These are phyloP conservation scores for Coprinopsis strossmayeri DNA, from an alignment of 768 basidiomycete species.

Conservation along the genomic window DNA sequence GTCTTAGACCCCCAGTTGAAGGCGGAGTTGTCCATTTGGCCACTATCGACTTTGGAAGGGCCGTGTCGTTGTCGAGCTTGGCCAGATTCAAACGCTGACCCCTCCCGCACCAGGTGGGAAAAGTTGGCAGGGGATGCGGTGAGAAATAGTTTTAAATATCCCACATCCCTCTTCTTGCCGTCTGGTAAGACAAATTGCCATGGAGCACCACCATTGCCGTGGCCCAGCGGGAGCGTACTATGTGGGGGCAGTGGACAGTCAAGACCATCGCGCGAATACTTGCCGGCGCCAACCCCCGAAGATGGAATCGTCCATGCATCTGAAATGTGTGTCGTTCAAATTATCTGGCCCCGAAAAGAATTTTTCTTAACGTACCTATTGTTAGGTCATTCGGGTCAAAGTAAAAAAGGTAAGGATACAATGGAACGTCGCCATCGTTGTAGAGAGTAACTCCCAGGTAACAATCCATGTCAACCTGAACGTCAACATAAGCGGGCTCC, in stretches of 20 bases:
- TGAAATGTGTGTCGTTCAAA: too few species aligned
- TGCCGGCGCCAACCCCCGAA: constrained; percentile 19
- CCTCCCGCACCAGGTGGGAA: constrained; percentile 23
- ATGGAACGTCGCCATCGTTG: constrained; percentile 24
- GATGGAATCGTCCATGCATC: constrained; percentile 25
- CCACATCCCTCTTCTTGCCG: constrained; percentile 24
- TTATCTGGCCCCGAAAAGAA: background rate
- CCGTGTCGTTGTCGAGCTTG: too few species aligned
- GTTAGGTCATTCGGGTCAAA: constrained; percentile 34
- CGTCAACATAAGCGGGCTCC: constrained; percentile 20
- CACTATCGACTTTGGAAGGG: too few species aligned
- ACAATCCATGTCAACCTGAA: constrained; percentile 12
- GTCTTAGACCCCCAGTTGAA: too few species aligned
- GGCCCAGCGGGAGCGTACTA: constrained; percentile 30
- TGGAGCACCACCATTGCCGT: constrained; percentile 30
- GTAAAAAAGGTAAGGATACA: constrained; percentile 35
- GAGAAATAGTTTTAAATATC: constrained; percentile 38
- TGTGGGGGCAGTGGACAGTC: constrained; percentile 21
- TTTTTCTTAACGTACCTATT: constrained; percentile 23
- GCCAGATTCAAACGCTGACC: constrained; percentile 22
- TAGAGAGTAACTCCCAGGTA: constrained; percentile 28
- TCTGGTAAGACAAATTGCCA: constrained; percentile 18
- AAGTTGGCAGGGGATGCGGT: constrained; percentile 29
- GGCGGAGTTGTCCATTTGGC: too few species aligned
- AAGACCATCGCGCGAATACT: constrained; percentile 5